Percentiles rank a stretch among this genome's conserved stretches.
These are phyloP conservation scores for Nissolia schottii DNA, from an alignment of 306 rosid species.

Conservation along the genomic window DNA sequence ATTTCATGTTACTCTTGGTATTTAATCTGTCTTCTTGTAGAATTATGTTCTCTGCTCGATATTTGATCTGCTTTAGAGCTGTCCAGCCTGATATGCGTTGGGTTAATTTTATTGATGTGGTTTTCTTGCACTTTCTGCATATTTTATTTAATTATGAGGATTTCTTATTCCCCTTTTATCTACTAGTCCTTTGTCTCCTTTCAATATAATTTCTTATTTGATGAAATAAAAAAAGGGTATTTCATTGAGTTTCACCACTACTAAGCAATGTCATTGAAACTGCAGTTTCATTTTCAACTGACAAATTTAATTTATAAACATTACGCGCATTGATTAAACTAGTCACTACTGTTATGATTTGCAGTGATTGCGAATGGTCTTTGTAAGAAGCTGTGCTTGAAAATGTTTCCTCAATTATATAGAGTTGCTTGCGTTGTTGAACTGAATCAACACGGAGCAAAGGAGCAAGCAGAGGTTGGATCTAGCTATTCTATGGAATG, in stretches of 20 bases:
- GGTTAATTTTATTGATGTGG: neutral
- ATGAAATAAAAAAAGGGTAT: neutral
- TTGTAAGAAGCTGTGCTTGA: slow-evolving; percentile 75
- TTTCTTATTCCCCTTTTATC: neutral
- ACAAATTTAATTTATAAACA: neutral
- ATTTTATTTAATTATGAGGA: neutral
- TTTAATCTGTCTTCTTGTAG: neutral
- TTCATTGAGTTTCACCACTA: neutral
- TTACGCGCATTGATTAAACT: slow-evolving; percentile 20
- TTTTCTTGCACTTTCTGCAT: neutral
- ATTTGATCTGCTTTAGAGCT: neutral
- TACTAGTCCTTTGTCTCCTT: neutral
- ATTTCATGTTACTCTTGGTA: neutral
- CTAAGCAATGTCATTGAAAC: neutral
- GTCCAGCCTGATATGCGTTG: neutral
- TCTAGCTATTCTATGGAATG: slow-evolving; percentile 56
- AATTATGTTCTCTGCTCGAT: neutral
- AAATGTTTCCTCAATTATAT: slow-evolving; percentile 76
- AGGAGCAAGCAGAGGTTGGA: slow-evolving; percentile 50
- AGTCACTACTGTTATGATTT: slow-evolving; percentile 22
- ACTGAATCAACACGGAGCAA: slow-evolving; percentile 32
- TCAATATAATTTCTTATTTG: neutral
- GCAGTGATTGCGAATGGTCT: slow-evolving; percentile 73
- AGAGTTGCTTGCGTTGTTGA: slow-evolving; percentile 51
- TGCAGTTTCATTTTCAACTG: neutral